Evolutionary conservation across 2,329 filamentous ascomycete genomes (phyloP).

Genomic region (Phoma sp.): DNA sequence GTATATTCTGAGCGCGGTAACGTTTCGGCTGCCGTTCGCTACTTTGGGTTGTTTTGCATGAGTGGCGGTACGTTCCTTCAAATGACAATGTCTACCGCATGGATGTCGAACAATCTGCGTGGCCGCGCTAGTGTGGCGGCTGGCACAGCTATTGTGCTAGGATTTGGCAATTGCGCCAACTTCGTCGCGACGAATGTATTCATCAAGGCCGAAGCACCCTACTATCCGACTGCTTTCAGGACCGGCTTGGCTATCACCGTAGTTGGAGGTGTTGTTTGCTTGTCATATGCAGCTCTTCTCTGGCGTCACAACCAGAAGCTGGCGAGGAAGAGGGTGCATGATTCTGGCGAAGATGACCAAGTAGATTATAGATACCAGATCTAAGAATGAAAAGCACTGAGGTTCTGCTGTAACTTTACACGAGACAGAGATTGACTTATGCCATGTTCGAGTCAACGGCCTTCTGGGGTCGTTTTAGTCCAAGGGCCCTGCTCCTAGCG

Average conservation of each 20-base stretch:
- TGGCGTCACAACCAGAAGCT: constrained; percentile 57
- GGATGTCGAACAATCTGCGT: constrained; percentile 61
- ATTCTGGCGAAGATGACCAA: constrained; percentile 31
- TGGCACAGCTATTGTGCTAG: constrained; percentile 30
- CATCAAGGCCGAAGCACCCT: constrained; percentile 33
- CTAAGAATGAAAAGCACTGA: constrained; percentile 3
- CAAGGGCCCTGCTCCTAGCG: no score
- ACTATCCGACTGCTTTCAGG: constrained; percentile 37
- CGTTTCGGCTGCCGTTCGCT: constrained; percentile 59
- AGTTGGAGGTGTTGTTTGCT: constrained; percentile 27
- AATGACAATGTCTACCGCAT: constrained; percentile 57
- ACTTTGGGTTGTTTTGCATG: constrained; percentile 46
- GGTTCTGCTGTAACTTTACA: not conserved
- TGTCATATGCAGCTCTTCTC: constrained; percentile 53
- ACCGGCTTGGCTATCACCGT: constrained; percentile 45
- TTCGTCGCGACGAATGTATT: constrained; percentile 58
- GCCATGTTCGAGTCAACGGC: no score
- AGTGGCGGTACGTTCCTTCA: constrained; percentile 56
- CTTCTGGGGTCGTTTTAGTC: no score
- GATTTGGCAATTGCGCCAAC: constrained; percentile 61
- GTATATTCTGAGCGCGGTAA: constrained; percentile 47
- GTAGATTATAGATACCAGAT: constrained; percentile 35
- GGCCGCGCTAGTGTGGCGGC: constrained; percentile 33
- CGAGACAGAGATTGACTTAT: not conserved
- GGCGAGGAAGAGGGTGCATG: constrained; percentile 33